Percentiles rank a stretch among this genome's conserved stretches.
Conservation (phyloP, 768 basidiomycete genomes). For the Floccularia luteovirens region DNA sequence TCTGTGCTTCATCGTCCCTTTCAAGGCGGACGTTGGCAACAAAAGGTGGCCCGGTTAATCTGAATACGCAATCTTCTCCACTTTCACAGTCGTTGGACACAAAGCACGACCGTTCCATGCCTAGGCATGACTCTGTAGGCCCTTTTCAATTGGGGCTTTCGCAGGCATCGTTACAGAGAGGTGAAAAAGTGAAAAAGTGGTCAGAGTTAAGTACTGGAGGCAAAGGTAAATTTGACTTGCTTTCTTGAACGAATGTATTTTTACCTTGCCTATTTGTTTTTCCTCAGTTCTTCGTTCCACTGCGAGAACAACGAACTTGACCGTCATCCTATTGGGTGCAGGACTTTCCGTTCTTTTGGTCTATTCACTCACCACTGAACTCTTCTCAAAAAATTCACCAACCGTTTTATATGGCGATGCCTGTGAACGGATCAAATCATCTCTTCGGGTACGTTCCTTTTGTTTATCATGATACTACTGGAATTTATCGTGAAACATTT, state of each 20-base stretch:
- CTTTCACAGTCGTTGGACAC: constrained; percentile 63
- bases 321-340: constrained; percentile 69
- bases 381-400: constrained; percentile 85
- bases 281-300: constrained; percentile 39
- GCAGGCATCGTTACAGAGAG: constrained; percentile 42
- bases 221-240: constrained; percentile 46
- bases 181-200: constrained; percentile 65
- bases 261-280: constrained; percentile 1
- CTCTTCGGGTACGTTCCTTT: constrained; percentile 30
- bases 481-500: constrained; percentile 8
- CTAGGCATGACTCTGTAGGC: constrained; percentile 57
- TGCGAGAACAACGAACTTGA: constrained; percentile 39
- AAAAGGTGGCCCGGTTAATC: constrained; percentile 13
- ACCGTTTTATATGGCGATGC: constrained; percentile 69
- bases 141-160: constrained; percentile 73
- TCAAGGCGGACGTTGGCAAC: neutral
- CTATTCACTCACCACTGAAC: constrained; percentile 75
- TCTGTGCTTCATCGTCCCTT: too few species aligned
- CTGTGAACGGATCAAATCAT: constrained; percentile 44
- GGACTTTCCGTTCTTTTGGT: constrained; percentile 68
- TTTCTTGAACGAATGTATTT: constrained; percentile 1
- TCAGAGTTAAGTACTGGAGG: constrained; percentile 69
- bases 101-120: constrained; percentile 29
- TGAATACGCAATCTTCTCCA: constrained; percentile 34
- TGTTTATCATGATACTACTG: neutral